Evolutionary conservation across 768 basidiomycete genomes (phyloP).

Genomic region (Leccinum arenicola): DNA sequence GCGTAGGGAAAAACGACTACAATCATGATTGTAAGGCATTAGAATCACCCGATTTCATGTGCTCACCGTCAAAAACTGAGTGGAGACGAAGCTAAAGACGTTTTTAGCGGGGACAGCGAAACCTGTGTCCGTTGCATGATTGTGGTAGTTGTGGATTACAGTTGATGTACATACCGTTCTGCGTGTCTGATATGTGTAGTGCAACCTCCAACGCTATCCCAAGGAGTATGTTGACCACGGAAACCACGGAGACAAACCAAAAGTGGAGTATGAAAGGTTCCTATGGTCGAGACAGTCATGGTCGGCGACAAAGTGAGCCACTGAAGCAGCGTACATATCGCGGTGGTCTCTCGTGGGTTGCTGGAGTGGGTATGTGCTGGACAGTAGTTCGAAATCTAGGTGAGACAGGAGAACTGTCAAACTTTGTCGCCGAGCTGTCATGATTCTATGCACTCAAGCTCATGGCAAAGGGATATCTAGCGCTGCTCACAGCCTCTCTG

Average conservation of each 20-base stretch:
- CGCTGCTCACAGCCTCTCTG: background rate
- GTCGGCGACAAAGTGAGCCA: background rate
- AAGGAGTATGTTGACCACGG: conserved; percentile 40
- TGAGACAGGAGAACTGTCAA: conserved; percentile 19
- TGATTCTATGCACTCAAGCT: background rate
- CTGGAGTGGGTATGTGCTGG: conserved; percentile 49
- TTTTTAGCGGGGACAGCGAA: conserved; percentile 51
- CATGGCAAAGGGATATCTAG: conserved; percentile 3
- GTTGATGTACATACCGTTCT: conserved; percentile 12
- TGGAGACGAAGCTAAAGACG: conserved; percentile 47
- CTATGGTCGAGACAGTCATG: conserved; percentile 10
- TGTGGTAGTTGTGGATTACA: background rate
- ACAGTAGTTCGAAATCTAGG: conserved; percentile 43
- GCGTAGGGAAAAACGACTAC: conserved; percentile 59
- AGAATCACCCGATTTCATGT: background rate
- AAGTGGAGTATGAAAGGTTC: conserved; percentile 34
- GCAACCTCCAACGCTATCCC: conserved; percentile 15
- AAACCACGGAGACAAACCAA: conserved; percentile 39
- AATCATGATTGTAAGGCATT: background rate
- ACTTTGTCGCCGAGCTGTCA: background rate
- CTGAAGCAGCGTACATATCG: conserved; percentile 39
- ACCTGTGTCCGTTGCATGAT: conserved; percentile 36
- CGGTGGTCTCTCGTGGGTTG: conserved; percentile 32
- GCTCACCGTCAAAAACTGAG: conserved; percentile 44
- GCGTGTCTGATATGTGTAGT: conserved; percentile 16